Percentiles rank a stretch among this genome's conserved stretches.
phyloP scores from a whole-genome alignment of 257 asterid species.

The Orobanche coerulescens region DNA sequence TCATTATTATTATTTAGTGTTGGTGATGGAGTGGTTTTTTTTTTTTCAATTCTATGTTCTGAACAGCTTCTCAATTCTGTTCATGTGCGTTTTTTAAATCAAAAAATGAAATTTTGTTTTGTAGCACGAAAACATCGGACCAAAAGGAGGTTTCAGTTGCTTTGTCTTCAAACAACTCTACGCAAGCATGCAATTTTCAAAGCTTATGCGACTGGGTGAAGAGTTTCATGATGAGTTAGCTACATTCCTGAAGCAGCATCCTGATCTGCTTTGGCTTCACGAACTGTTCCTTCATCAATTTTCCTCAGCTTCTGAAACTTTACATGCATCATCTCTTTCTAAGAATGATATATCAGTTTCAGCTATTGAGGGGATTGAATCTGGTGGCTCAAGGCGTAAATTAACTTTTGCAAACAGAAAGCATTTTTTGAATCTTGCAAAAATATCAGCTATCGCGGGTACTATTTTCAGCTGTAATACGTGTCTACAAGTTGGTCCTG shows the following conservation, averaged over 20 bases:
- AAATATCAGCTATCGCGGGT: slow-evolving; percentile 89
- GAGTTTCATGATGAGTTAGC: slow-evolving; percentile 77
- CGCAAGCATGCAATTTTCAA: slow-evolving; percentile 55
- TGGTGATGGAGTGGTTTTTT: not conserved
- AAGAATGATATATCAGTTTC: slow-evolving; percentile 37
- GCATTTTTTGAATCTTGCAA: slow-evolving; percentile 72
- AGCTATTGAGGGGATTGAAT: slow-evolving; percentile 33
- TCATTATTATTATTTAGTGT: slow-evolving; percentile 5
- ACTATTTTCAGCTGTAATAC: slow-evolving; percentile 16
- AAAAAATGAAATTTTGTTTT: slow-evolving; percentile 19
- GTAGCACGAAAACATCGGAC: slow-evolving; percentile 86
- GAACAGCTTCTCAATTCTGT: slow-evolving; percentile 13
- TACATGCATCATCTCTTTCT: slow-evolving; percentile 64
- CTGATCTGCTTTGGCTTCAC: slow-evolving; percentile 88
- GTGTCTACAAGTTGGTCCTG: not conserved
- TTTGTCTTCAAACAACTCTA: slow-evolving; percentile 76
- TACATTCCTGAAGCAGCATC: slow-evolving; percentile 60
- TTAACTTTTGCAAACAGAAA: slow-evolving; percentile 63
- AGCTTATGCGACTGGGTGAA: slow-evolving; percentile 86
- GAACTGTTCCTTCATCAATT: slow-evolving; percentile 78
- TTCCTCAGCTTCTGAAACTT: slow-evolving; percentile 80
- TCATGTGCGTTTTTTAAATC: not conserved
- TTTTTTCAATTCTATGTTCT: not conserved
- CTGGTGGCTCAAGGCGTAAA: slow-evolving; percentile 24
- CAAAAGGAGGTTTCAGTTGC: slow-evolving; percentile 85